A percentile compares a stretch with the other conserved stretches of the same genome.
Evolutionary conservation across 371 early-diverging fungal genomes (phyloP).

Genomic region (Mortierella sp.): DNA sequence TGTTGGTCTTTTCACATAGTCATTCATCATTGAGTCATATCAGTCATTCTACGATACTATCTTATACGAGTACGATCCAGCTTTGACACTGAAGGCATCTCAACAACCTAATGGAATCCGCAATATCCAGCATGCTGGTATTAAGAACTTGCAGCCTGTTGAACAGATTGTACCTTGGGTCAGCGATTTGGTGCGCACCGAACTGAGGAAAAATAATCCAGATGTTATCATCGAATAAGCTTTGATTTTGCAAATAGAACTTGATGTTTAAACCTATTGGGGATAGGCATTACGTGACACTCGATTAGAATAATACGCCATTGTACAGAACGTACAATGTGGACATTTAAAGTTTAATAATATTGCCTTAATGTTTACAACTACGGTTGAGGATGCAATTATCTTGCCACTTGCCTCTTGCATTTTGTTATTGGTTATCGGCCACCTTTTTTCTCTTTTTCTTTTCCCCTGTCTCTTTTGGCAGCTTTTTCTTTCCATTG

Average conservation of each 20-base stretch:
- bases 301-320: too few relatives aligned
- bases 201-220: slow-evolving; percentile 44
- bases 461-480: neutral
- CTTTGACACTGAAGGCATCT: slow-evolving; percentile 35
- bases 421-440: too few relatives aligned
- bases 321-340: too few relatives aligned
- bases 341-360: too few relatives aligned
- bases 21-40: slow-evolving; percentile 77
- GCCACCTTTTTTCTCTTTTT: too few relatives aligned
- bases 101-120: slow-evolving; percentile 33
- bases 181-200: slow-evolving; percentile 29
- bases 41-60: slow-evolving; percentile 71
- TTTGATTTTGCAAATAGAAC: neutral
- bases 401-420: too few relatives aligned
- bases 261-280: too few relatives aligned
- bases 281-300: neutral
- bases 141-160: slow-evolving; percentile 31
- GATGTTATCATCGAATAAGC: slow-evolving; percentile 21
- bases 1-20: slow-evolving; percentile 58
- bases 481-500: neutral
- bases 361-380: too few relatives aligned
- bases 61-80: slow-evolving; percentile 64
- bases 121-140: slow-evolving; percentile 44
- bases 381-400: too few relatives aligned
- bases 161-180: slow-evolving; percentile 46